Evolutionary conservation across 768 basidiomycete genomes (phyloP).

Genomic region (Mycena latifolia): DNA sequence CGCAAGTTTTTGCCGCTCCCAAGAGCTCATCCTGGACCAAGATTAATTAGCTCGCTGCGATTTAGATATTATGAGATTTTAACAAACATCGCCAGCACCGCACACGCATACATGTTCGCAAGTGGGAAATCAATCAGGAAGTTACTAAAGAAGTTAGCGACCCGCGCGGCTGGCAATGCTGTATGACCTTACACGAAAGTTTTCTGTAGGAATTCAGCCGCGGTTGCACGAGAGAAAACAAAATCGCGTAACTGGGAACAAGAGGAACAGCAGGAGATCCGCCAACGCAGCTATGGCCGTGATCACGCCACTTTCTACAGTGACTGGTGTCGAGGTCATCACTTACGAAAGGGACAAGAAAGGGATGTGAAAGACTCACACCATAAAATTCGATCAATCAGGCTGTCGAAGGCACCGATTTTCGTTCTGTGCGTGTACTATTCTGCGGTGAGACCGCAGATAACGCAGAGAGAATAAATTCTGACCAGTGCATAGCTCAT

Average conservation of each 20-base stretch:
- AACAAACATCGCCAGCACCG: constrained; percentile 30
- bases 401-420: constrained; percentile 15
- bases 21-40: constrained; percentile 14
- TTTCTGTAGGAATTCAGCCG: neutral
- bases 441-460: neutral
- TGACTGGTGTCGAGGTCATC: constrained; percentile 13
- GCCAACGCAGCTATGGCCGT: constrained; percentile 21
- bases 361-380: constrained; percentile 6
- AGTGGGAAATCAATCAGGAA: constrained; percentile 31
- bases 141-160: constrained; percentile 3
- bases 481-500: constrained; percentile 25
- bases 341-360: no score
- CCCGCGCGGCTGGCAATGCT: no score
- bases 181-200: neutral
- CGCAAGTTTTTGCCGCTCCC: neutral
- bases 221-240: neutral
- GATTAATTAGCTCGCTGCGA: no score
- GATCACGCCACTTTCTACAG: constrained; percentile 17
- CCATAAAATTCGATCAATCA: constrained; percentile 27
- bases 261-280: constrained; percentile 19
- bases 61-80: neutral
- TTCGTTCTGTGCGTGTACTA: constrained; percentile 20
- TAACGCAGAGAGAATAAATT: neutral
- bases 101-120: constrained; percentile 27
- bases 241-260: constrained; percentile 17